These are phyloP conservation scores for Claviceps humidiphila DNA, from an alignment of 2,329 filamentous ascomycete genomes.

Conservation along the genomic window DNA sequence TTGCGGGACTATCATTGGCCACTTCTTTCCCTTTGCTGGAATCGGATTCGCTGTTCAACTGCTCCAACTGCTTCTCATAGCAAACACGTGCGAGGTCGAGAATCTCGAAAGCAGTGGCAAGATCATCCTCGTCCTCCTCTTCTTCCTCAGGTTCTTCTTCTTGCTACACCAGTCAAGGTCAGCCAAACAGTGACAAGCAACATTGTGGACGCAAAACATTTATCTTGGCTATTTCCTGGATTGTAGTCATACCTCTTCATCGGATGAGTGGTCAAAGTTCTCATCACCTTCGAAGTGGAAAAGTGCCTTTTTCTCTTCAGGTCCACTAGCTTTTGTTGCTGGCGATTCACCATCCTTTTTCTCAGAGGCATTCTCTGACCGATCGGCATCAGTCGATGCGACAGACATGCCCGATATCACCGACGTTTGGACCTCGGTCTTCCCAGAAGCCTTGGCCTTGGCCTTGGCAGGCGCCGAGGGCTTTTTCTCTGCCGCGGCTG, in stretches of 20 bases:
- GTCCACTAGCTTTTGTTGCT: slow-evolving; percentile 18
- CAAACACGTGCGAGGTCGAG: slow-evolving; percentile 65
- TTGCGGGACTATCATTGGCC: slow-evolving; percentile 25
- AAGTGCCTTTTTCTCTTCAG: slow-evolving; percentile 51
- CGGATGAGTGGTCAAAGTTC: slow-evolving; percentile 76
- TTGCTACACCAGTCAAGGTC: slow-evolving; percentile 11
- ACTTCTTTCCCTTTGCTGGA: slow-evolving; percentile 30
- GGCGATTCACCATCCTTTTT: slow-evolving; percentile 22
- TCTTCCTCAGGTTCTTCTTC: slow-evolving; percentile 21
- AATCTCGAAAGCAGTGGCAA: slow-evolving; percentile 70
- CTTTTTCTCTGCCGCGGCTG: slow-evolving; percentile 47
- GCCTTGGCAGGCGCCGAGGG: slow-evolving; percentile 19
- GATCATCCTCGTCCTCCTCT: slow-evolving; percentile 53
- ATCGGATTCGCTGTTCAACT: slow-evolving; percentile 18
- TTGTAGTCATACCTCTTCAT: slow-evolving; percentile 43
- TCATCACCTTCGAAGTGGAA: slow-evolving; percentile 94
- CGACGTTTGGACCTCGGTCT: slow-evolving; percentile 27
- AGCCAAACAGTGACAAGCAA: background rate
- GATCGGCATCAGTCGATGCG: slow-evolving; percentile 26
- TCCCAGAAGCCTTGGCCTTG: slow-evolving; percentile 27
- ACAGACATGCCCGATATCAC: slow-evolving; percentile 33
- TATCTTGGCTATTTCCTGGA: background rate
- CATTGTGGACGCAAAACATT: background rate
- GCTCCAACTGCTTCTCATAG: slow-evolving; percentile 41
- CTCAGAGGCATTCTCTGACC: slow-evolving; percentile 26